phyloP scores from a whole-genome alignment of 2,329 filamentous ascomycete species.

The Fonsecaea erecta region DNA sequence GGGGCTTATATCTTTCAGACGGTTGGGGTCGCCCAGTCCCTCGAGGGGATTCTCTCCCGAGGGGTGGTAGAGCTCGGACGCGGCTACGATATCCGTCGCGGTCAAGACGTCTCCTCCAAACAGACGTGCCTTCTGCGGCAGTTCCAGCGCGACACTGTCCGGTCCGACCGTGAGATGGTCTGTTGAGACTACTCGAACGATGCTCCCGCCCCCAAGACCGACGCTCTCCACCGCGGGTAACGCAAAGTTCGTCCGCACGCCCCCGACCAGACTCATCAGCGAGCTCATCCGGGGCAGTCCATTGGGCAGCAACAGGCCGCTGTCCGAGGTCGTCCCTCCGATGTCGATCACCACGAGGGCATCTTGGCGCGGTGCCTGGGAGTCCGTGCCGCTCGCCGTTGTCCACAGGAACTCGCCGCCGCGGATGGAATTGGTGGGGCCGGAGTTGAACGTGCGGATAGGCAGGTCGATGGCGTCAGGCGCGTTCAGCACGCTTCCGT shows the following conservation, averaged over 20 bases:
- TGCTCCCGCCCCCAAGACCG: conserved; percentile 61
- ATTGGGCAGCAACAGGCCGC: conserved; percentile 63
- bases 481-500: conserved; percentile 56
- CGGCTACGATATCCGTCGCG: conserved; percentile 54
- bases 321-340: conserved; percentile 69
- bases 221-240: conserved; percentile 62
- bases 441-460: conserved; percentile 58
- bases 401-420: conserved; percentile 50
- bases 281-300: conserved; percentile 68
- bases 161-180: conserved; percentile 58
- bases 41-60: not conserved
- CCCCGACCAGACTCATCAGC: conserved; percentile 65
- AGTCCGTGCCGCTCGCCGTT: conserved; percentile 5
- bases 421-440: conserved; percentile 59
- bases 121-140: conserved; percentile 58
- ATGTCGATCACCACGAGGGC: conserved; percentile 65
- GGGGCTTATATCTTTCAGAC: conserved; percentile 20
- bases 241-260: conserved; percentile 67
- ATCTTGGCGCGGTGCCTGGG: not conserved
- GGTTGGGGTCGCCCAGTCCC: conserved; percentile 12
- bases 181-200: conserved; percentile 46
- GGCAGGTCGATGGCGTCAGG: conserved; percentile 54
- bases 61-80: conserved; percentile 36
- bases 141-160: conserved; percentile 65
- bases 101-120: conserved; percentile 64